Evolutionary conservation across 345 rosid genomes (phyloP), one percentile per base, ranked within the genome.

Genomic region (Psidium friedrichsthalianum): DNA sequence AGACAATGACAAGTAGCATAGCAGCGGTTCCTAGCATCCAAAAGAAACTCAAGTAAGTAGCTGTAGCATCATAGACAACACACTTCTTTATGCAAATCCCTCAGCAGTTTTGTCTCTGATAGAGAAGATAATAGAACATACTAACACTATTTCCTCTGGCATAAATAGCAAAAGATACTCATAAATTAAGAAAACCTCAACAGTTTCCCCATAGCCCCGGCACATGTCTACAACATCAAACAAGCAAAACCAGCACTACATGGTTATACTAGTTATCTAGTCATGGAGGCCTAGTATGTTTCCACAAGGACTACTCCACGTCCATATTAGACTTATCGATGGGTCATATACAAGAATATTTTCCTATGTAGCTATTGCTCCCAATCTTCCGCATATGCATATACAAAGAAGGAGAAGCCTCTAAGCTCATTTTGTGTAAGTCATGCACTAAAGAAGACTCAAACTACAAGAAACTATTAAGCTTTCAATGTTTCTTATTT

Each of bases 1-100:
- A 96, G 85, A 94, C 95, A 90, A 95, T 88, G 88, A 94, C 93
- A 86, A 95, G 98, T 58, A 96, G 92, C 98, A 95, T 94, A 16
- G 93, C 96, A 89, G 98, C 98, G 52, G 99, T 94, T 89, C 98
- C 99, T 96, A 56, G 64, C 51, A 82, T 64, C 53, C 82, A 85
- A 21, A 52, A 18, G 54, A 32, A 27, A 21, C 27, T 58, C 36
- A 29, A 56, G 36, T 78, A 40, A 49, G 59, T 15, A 51, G 10
- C 22, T 11, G 69, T 64, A 78, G 42, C 83, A 84, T 47, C 78
- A 58, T 18, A 32, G 53, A 58, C 36, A 0, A 25, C 44, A 18
- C 24, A 40, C 14, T 6, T 57, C 29, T 44, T 57, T 82, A 69
- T 69, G 47, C 47, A 1, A 32, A 69, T 69, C 47, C 80, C 80